Evolutionary conservation across 768 basidiomycete genomes (phyloP), one percentile per base, ranked within the genome.

Genomic region (Amanita molliuscula): DNA sequence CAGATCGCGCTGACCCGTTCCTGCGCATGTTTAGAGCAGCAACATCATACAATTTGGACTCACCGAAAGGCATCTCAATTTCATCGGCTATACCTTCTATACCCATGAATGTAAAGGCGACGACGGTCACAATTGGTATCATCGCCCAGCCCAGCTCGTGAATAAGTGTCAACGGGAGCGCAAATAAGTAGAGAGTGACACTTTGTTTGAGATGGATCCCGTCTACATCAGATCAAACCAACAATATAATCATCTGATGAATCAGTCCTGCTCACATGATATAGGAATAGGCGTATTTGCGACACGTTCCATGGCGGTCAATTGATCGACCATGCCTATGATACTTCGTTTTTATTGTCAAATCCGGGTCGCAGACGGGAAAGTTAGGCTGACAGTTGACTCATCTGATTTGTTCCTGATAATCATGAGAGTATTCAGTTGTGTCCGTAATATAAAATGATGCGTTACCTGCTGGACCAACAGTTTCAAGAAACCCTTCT

Each of bases 21-120:
- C 80, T 81, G 50, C 10, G 1, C 43, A 33, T 40, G 25, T 21
- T 28, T 47, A 15, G 35, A 26, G 54, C 40, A 7, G 52, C 52
- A 56, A 41, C 10, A n/a, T 20, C 33, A 52, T 21, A 54, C 36
- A 20, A 43, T 25, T 48, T 20, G 40, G 21, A 64, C 72, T 42
- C 53, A 84, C 91, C 93, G 57, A 96, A 96, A 0, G 94, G 94
- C 82, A 88, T 87, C 64, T 96, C 93, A 56, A 95, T 91, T 65
- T 91, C 83, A 53, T 94, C 85, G 0, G 94, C 93, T 55, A 96
- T 97, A 4, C 91, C 92, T 71, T 96, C 93, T 46, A 97, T 88
- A 15, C 92, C 75, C 91, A 93, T 92, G 47, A 96, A 77, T 0
- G 88, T 93, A 69, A 94, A 92, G 6, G 89, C 82, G 25, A 93